Percentiles rank a stretch among this genome's conserved stretches.
Evolutionary conservation across 73 alveolate species (phyloP).

Genomic region (Effrenium voratum): DNA sequence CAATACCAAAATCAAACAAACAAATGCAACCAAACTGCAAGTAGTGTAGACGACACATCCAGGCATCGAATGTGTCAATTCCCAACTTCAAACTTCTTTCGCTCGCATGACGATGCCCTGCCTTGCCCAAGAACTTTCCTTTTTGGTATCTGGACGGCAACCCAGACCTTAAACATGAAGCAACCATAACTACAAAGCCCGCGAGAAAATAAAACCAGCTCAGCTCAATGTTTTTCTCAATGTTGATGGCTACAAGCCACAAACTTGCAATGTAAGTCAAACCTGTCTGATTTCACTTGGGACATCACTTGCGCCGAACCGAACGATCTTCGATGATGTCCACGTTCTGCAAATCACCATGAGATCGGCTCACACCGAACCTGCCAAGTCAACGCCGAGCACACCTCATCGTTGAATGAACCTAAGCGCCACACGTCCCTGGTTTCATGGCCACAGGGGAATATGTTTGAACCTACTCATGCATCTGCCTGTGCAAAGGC

Average conservation of each 20-base stretch:
- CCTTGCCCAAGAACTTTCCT: conserved; percentile 96
- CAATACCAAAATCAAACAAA: no score
- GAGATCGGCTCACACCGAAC: conserved; percentile 83
- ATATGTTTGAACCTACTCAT: no score
- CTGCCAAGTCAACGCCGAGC: no score
- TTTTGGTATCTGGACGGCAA: conserved; percentile 94
- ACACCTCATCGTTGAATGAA: no score
- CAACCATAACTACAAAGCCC: not conserved
- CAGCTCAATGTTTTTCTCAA: not conserved
- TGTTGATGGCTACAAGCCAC: not conserved
- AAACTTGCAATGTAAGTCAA: not conserved
- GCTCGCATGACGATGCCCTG: not conserved
- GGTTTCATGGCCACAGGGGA: no score
- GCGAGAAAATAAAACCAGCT: not conserved
- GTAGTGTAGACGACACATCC: no score
- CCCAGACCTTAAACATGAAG: conserved; percentile 30
- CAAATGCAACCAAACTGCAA: no score
- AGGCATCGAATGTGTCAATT: no score
- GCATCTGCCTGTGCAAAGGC: no score
- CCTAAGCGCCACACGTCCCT: no score
- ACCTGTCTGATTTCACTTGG: conserved; percentile 2
- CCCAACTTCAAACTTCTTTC: no score
- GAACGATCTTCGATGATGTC: conserved; percentile 82
- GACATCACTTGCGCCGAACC: conserved; percentile 17
- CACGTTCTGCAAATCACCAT: conserved; percentile 77